A percentile compares a stretch with the other conserved stretches of the same genome.
Evolutionary conservation across 2,329 filamentous ascomycete species (phyloP).

Genomic region (Zymoseptoria crescenta): DNA sequence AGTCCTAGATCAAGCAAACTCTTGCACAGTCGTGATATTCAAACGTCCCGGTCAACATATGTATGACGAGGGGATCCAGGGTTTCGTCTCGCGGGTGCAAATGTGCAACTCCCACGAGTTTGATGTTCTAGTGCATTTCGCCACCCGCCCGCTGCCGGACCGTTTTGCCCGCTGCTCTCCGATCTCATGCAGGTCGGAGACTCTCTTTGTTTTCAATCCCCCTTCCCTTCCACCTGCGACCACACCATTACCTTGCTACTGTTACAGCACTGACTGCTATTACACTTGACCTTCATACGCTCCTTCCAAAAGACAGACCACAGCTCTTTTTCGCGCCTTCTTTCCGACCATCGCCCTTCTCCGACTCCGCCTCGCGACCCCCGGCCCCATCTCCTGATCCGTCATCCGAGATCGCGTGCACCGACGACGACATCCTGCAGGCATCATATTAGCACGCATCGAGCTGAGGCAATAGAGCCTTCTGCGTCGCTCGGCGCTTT

Average conservation of each 20-base stretch:
- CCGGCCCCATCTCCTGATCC: conserved; percentile 10
- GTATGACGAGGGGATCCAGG: neutral
- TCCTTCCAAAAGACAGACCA: conserved; percentile 6
- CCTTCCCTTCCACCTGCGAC: neutral
- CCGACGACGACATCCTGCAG: neutral
- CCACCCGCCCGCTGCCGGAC: neutral
- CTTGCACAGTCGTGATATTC: neutral
- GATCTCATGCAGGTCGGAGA: neutral
- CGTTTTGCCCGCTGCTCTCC: neutral
- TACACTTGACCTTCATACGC: conserved; percentile 8
- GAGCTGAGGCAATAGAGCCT: neutral
- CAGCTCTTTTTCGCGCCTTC: neutral
- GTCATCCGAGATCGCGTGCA: conserved; percentile 4
- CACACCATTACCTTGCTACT: neutral
- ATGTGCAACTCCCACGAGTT: neutral
- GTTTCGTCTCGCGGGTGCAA: too few species aligned
- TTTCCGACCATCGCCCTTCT: neutral
- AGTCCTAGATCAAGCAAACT: neutral
- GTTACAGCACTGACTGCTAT: neutral
- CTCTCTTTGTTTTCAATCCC: neutral
- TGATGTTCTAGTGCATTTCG: neutral
- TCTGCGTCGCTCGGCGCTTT: conserved; percentile 5
- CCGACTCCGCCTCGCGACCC: neutral
- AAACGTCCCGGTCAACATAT: neutral
- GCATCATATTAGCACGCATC: neutral